These are phyloP conservation scores for Paraphoma chrysanthemicola DNA, from an alignment of 2,329 filamentous ascomycete species.

Conservation along the genomic window DNA sequence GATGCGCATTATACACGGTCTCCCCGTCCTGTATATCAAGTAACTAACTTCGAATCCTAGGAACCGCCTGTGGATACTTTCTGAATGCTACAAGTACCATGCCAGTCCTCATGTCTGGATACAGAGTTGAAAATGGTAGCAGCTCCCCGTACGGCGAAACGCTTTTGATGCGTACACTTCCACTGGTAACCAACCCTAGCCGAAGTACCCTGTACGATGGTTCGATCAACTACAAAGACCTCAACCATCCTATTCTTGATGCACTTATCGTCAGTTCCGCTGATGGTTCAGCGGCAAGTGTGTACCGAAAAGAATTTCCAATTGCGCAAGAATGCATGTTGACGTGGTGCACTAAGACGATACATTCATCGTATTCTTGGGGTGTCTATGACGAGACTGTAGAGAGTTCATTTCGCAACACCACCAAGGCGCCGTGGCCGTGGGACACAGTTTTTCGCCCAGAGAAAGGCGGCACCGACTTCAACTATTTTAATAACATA, in stretches of 20 bases:
- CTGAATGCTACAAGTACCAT: constrained; percentile 24
- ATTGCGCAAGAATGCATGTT: constrained; percentile 30
- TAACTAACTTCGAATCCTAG: no score
- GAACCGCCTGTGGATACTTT: constrained; percentile 31
- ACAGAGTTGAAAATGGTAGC: not conserved
- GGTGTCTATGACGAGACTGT: constrained; percentile 24
- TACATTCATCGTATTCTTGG: constrained; percentile 21
- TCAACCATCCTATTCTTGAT: constrained; percentile 18
- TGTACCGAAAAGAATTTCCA: constrained; percentile 15
- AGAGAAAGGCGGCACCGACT: not conserved
- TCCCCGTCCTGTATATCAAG: no score
- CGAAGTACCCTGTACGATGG: constrained; percentile 17
- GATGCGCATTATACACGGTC: no score
- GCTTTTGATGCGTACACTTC: constrained; percentile 20
- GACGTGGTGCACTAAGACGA: constrained; percentile 30
- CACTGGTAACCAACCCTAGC: constrained; percentile 12
- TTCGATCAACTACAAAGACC: constrained; percentile 25
- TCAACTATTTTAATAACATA: not conserved
- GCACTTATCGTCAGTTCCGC: constrained; percentile 14
- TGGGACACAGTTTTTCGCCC: not conserved
- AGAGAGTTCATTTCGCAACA: not conserved
- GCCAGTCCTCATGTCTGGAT: constrained; percentile 28
- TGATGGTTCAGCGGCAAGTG: constrained; percentile 8
- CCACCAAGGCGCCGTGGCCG: constrained; percentile 1
- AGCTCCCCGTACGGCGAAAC: constrained; percentile 12